A percentile compares a stretch with the other conserved stretches of the same genome.
Evolutionary conservation across 257 asterid genomes (phyloP).

Genomic region (Gentiana macrophylla): DNA sequence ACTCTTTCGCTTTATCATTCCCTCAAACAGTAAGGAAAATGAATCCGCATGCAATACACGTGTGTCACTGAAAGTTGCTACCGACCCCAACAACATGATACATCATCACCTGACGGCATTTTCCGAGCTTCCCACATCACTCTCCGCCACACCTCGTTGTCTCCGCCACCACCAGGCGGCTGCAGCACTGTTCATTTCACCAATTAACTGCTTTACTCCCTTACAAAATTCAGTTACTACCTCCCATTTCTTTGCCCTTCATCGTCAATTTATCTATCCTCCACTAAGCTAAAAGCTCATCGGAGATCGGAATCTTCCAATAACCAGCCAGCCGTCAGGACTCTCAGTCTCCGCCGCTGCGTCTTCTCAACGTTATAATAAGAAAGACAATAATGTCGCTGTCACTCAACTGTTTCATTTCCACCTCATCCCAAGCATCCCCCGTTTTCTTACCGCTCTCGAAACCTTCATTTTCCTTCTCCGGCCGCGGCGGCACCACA

Average conservation of each 20-base stretch:
- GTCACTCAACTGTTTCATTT: slow-evolving; percentile 22
- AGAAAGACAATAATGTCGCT: slow-evolving; percentile 16
- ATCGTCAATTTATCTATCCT: background rate
- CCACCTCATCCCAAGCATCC: slow-evolving; percentile 18
- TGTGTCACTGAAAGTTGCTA: too few relatives aligned
- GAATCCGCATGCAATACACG: too few relatives aligned
- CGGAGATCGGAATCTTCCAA: slow-evolving; percentile 5
- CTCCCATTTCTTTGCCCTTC: background rate
- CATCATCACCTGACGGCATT: slow-evolving; percentile 2
- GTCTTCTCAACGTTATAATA: background rate
- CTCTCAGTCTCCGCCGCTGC: background rate
- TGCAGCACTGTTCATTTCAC: background rate
- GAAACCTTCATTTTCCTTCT: slow-evolving; percentile 14
- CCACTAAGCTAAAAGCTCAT: background rate
- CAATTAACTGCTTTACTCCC: background rate
- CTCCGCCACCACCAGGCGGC: slow-evolving; percentile 21
- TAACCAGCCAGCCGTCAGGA: background rate
- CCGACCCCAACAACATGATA: too few relatives aligned
- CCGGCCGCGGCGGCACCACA: slow-evolving; percentile 11
- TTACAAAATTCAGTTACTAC: background rate
- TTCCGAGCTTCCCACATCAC: slow-evolving; percentile 7
- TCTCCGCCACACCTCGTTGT: slow-evolving; percentile 9
- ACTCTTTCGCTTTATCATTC: too few relatives aligned
- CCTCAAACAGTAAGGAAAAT: too few relatives aligned
- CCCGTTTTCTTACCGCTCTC: slow-evolving; percentile 9